Evolutionary conservation across 331 rosid species (phyloP), one percentile per base, ranked within the genome.

Genomic region (Prunus yedoensis): DNA sequence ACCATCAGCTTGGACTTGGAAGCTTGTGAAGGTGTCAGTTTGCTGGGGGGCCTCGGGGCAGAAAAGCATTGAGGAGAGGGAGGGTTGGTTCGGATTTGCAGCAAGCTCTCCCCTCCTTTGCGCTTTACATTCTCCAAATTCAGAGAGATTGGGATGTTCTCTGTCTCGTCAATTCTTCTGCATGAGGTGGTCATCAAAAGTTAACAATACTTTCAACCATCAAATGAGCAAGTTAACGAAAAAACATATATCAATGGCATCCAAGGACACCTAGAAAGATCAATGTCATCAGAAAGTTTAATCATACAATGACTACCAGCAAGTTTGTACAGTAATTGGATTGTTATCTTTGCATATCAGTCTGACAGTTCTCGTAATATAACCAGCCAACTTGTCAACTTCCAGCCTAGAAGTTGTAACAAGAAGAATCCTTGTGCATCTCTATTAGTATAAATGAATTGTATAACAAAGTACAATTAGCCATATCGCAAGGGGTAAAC

Each of bases 1-100:
- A 92, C 99, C 97, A 84, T 85, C 58, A 92, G 76, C 80, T 83
- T 70, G 66, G 96, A 88, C 79, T 83, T 86, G 66, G 87, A 77
- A 61, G 82, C 68, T 86, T 85, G 81, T 71, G 89, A 72, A 71
- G 89, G 76, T 49, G 81, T 81, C 45, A 71, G 38, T 81, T 85
- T 91, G 30, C 64, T 74, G 21, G 82, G 82, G 46, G 78, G 83
- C 53, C 72, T 84, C 52, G 78, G 25, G 12, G 81, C 85, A 60
- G 97, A 95, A 87, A 95, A 95, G 88, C 99, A 92, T 83, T 95
- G 97, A 62, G 99, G 99, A 71, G 99, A 90, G 35, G 99, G 99
- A 77, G 99, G 99, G 77, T 92, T 90, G 61, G 97, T 90, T 45
- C 97, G 83, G 75, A 94, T 85, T 72, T 87, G 91, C 66, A 79